These are phyloP conservation scores for Naumovozyma castellii DNA, from an alignment of 805 yeast genomes.

Conservation along the genomic window DNA sequence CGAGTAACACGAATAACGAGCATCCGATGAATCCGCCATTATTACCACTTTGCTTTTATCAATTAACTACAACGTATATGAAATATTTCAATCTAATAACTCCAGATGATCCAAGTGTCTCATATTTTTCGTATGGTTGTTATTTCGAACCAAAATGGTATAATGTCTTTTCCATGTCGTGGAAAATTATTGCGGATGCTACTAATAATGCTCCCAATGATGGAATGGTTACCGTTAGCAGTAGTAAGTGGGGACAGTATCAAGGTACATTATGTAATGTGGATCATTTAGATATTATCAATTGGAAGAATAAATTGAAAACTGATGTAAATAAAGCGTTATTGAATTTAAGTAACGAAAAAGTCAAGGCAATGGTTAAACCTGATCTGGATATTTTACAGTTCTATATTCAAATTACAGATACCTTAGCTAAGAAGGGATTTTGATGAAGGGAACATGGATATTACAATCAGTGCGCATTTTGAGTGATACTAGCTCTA, in stretches of 20 bases:
- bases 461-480: too few relatives aligned
- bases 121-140: constrained; percentile 81
- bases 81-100: constrained; percentile 44
- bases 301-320: constrained; percentile 58
- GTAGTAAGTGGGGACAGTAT: constrained; percentile 78
- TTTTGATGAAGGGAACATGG: too few relatives aligned
- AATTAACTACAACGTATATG: constrained; percentile 53
- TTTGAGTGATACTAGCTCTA: not conserved
- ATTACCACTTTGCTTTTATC: constrained; percentile 44
- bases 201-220: constrained; percentile 53
- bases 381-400: constrained; percentile 53
- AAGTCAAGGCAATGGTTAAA: not conserved
- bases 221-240: constrained; percentile 72
- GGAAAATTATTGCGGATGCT: constrained; percentile 47
- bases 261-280: constrained; percentile 68
- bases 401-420: constrained; percentile 59
- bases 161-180: constrained; percentile 52
- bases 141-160: constrained; percentile 51
- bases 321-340: constrained; percentile 18
- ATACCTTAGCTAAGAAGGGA: constrained; percentile 50
- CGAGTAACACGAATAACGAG: constrained; percentile 5
- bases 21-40: too few relatives aligned
- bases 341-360: constrained; percentile 2
- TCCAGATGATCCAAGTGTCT: constrained; percentile 48
- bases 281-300: constrained; percentile 80